Evolutionary conservation across 2,329 filamentous ascomycete species (phyloP).

Genomic region (Stylonectria norvegica): DNA sequence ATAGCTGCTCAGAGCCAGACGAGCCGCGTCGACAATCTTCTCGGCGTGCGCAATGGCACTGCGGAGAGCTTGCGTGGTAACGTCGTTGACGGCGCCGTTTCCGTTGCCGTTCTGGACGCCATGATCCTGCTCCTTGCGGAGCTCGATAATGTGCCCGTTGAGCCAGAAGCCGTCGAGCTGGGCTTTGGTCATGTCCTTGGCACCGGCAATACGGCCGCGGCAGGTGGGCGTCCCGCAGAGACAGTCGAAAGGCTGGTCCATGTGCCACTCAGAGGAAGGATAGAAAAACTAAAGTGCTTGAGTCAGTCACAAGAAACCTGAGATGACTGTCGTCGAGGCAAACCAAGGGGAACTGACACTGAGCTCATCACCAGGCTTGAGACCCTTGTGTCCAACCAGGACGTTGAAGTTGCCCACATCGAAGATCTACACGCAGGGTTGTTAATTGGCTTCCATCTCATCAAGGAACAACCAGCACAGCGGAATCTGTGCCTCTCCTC

Average conservation of each 20-base stretch:
- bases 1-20: conserved; percentile 42
- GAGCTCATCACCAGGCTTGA: conserved; percentile 55
- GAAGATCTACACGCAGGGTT: conserved; percentile 48
- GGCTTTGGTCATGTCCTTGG: conserved; percentile 53
- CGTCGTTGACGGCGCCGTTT: conserved; percentile 29
- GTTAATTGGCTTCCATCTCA: conserved; percentile 6
- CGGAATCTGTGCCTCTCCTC: conserved; percentile 1
- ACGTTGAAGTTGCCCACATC: conserved; percentile 56
- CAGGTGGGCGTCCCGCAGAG: conserved; percentile 57
- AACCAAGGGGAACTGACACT: conserved; percentile 39
- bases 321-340: too few species aligned
- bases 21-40: conserved; percentile 45
- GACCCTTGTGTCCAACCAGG: conserved; percentile 54
- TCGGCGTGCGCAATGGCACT: conserved; percentile 45
- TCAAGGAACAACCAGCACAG: background rate
- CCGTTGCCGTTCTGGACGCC: conserved; percentile 2
- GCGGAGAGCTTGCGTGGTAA: conserved; percentile 41
- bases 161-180: conserved; percentile 59
- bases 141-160: conserved; percentile 57
- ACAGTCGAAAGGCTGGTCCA: conserved; percentile 70
- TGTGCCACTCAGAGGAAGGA: conserved; percentile 70
- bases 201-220: conserved; percentile 60
- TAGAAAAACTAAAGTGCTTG: conserved; percentile 60
- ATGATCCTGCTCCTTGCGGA: conserved; percentile 43
- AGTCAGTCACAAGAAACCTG: background rate